phyloP scores from a whole-genome alignment of 768 basidiomycete genomes.

The Psilocybe tampanensis region DNA sequence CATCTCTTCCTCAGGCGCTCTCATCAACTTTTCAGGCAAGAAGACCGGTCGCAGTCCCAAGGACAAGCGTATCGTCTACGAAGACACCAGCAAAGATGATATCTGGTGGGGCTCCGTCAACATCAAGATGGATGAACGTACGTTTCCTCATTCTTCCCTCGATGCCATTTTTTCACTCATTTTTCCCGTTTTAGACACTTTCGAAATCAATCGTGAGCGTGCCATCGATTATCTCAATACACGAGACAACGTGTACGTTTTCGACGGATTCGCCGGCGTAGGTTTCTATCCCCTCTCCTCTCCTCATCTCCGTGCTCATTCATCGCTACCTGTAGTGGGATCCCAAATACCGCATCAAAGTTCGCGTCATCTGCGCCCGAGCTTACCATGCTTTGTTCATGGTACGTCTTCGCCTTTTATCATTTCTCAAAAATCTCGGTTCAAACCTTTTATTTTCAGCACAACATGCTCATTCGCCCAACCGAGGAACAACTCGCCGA shows the following conservation, averaged over 20 bases:
- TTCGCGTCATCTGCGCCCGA: slow-evolving; percentile 97
- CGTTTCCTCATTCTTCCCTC: slow-evolving; percentile 28
- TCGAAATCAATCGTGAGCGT: slow-evolving; percentile 98
- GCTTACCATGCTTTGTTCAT: slow-evolving; percentile 99
- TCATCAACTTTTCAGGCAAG: slow-evolving; percentile 99
- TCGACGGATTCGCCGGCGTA: slow-evolving; percentile 93
- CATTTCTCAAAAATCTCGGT: slow-evolving; percentile 19
- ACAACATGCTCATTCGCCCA: slow-evolving; percentile 99
- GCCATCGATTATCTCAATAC: slow-evolving; percentile 99
- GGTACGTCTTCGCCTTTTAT: slow-evolving; percentile 54
- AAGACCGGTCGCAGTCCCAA: slow-evolving; percentile 98
- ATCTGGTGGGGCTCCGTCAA: slow-evolving; percentile 99
- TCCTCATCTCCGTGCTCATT: slow-evolving; percentile 9
- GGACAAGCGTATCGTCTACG: slow-evolving; percentile 99
- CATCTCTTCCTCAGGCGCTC: slow-evolving; percentile 91
- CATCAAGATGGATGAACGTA: slow-evolving; percentile 98
- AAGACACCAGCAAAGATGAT: slow-evolving; percentile 94
- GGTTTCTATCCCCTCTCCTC: slow-evolving; percentile 25
- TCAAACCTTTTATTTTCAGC: slow-evolving; percentile 44
- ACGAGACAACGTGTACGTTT: slow-evolving; percentile 96
- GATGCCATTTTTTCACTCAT: not conserved
- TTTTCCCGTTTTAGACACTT: slow-evolving; percentile 75
- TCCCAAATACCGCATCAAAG: slow-evolving; percentile 99
- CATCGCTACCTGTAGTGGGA: slow-evolving; percentile 75
- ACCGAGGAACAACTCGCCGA: slow-evolving; percentile 90